A percentile compares a stretch with the other conserved stretches of the same genome.
Conservation (phyloP, 1,139 yeast species). For the Candida tunisiensis region DNA sequence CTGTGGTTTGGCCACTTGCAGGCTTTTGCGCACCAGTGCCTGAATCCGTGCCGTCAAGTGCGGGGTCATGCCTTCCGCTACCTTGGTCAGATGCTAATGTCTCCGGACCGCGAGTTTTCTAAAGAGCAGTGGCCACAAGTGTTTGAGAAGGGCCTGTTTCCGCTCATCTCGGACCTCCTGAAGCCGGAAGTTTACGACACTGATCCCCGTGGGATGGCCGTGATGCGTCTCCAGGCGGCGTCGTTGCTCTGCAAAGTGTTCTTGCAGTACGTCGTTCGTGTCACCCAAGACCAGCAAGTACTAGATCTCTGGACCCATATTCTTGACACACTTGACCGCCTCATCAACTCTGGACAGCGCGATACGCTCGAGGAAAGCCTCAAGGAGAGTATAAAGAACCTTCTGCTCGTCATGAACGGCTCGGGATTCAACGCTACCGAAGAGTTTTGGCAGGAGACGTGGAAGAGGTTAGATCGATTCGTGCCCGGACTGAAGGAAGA, state of each 20-base stretch:
- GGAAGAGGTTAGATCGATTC: slow-evolving; percentile 28
- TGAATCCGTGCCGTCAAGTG: too few species aligned
- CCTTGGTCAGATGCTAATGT: too few species aligned
- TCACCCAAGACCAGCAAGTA: slow-evolving; percentile 19
- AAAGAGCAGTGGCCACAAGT: slow-evolving; percentile 18
- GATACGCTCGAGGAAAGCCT: slow-evolving; percentile 36
- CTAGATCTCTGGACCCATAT: slow-evolving; percentile 26
- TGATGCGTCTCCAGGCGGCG: slow-evolving; percentile 51
- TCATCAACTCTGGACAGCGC: slow-evolving; percentile 23
- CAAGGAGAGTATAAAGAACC: slow-evolving; percentile 47
- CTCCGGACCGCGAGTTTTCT: too few species aligned
- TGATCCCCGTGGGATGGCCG: slow-evolving; percentile 45
- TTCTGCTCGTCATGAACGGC: slow-evolving; percentile 25
- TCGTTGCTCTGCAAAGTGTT: slow-evolving; percentile 56
- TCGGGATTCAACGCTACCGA: slow-evolving; percentile 24
- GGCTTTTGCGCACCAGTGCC: too few species aligned
- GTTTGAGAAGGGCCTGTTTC: slow-evolving; percentile 60
- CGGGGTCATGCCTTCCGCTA: too few species aligned
- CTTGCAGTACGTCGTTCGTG: slow-evolving; percentile 37
- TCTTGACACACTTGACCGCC: slow-evolving; percentile 31
- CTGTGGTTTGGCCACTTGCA: too few species aligned
- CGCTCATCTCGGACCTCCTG: slow-evolving; percentile 49
- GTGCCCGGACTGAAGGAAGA: slow-evolving; percentile 24
- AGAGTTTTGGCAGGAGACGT: slow-evolving; percentile 25
- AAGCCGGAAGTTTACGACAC: slow-evolving; percentile 52